A percentile compares a stretch with the other conserved stretches of the same genome.
phyloP scores from a whole-genome alignment of 2,329 filamentous ascomycete species.

The Biscogniauxia mediterranea region DNA sequence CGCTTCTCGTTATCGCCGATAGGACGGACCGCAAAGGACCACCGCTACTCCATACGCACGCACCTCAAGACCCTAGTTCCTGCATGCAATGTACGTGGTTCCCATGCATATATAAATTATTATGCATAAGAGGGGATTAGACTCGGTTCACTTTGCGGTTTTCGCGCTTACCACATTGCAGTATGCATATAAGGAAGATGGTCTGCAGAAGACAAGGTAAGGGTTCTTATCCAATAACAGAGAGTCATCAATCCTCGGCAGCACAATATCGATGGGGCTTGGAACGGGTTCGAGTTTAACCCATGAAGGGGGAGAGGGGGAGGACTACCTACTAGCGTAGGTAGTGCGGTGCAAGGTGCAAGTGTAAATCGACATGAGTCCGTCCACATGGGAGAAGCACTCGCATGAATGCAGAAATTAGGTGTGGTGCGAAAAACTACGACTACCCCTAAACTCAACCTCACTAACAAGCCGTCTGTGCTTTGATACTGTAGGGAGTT shows the following conservation, averaged over 20 bases:
- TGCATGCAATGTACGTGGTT: background rate
- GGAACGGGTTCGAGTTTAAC: too few relatives aligned
- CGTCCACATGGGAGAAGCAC: background rate
- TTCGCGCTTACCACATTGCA: background rate
- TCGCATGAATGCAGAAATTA: slow-evolving; percentile 4
- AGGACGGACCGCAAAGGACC: too few relatives aligned
- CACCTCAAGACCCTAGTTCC: background rate
- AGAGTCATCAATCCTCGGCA: background rate
- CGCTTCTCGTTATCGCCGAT: too few relatives aligned
- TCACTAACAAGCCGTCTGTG: background rate
- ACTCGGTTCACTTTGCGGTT: background rate
- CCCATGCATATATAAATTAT: background rate
- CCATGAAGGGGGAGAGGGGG: too few relatives aligned
- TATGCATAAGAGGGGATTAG: background rate
- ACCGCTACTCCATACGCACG: too few relatives aligned
- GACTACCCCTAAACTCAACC: background rate
- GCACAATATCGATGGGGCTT: background rate
- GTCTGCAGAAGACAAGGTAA: background rate
- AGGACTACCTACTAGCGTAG: too few relatives aligned
- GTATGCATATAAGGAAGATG: background rate
- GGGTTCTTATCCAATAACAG: background rate
- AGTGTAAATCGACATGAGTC: background rate
- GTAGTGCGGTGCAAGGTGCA: too few relatives aligned
- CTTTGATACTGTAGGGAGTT: background rate
- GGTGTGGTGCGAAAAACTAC: background rate